These are phyloP conservation scores for Aphanocladium album DNA, from an alignment of 2,329 filamentous ascomycete genomes.

Conservation along the genomic window DNA sequence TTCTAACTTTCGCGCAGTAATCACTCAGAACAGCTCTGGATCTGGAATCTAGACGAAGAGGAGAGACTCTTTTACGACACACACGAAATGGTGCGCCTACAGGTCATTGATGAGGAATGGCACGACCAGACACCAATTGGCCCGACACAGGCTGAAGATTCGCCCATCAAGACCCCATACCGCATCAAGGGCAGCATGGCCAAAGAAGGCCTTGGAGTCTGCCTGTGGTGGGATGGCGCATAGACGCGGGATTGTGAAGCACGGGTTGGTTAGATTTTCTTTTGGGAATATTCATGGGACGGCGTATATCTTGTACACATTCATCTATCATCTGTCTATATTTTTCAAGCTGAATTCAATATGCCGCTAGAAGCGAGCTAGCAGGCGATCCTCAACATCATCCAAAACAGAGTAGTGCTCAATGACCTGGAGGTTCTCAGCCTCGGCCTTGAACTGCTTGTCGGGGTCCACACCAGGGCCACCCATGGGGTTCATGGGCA, in stretches of 20 bases:
- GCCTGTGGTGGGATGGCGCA: constrained; percentile 56
- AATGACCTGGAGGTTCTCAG: constrained; percentile 91
- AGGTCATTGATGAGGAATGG: constrained; percentile 85
- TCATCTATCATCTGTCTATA: constrained; percentile 23
- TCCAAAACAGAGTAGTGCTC: constrained; percentile 91
- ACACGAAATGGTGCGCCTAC: constrained; percentile 81
- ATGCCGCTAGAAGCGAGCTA: constrained; percentile 47
- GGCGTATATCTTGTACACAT: constrained; percentile 19
- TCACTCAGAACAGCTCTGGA: constrained; percentile 72
- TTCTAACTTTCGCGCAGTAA: constrained; percentile 45
- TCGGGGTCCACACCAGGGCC: constrained; percentile 90
- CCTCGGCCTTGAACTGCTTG: constrained; percentile 89
- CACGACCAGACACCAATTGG: constrained; percentile 76
- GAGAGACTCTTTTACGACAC: constrained; percentile 80
- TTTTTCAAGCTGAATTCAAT: not conserved
- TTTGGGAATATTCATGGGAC: constrained; percentile 15
- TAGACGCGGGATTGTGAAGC: constrained; percentile 5
- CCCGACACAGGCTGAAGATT: constrained; percentile 56
- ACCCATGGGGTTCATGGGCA: constrained; percentile 56
- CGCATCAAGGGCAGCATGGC: constrained; percentile 62
- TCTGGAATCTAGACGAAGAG: constrained; percentile 68
- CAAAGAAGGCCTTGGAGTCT: constrained; percentile 56
- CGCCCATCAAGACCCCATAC: constrained; percentile 64
- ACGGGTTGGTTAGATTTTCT: not conserved
- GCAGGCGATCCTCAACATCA: constrained; percentile 77